Percentiles rank a stretch among this genome's conserved stretches.
These are phyloP conservation scores for Sphagnum contortum DNA, from an alignment of 225 moss, liverwort and hornwort genomes.

Conservation along the genomic window DNA sequence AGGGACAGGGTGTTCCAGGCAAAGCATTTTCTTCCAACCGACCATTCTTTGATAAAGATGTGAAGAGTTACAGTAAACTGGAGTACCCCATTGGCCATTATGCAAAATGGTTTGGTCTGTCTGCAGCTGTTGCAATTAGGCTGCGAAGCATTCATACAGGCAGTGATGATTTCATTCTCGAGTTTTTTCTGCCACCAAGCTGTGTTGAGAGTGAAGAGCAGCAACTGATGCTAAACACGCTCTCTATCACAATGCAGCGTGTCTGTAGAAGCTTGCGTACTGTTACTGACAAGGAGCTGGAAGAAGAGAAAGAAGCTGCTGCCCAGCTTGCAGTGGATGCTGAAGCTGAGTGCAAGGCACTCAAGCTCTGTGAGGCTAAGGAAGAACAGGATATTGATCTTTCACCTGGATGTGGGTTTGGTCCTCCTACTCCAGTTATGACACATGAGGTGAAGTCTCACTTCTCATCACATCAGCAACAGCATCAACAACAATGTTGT, in stretches of 20 bases:
- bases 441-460: too few species aligned
- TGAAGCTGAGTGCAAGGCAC: constrained; percentile 34
- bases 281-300: constrained; percentile 78
- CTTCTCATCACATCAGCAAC: too few species aligned
- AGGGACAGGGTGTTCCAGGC: constrained; percentile 86
- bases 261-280: constrained; percentile 91
- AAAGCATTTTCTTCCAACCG: constrained; percentile 84
- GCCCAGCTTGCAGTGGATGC: constrained; percentile 31
- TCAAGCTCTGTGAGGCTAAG: constrained; percentile 26
- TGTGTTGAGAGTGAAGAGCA: constrained; percentile 76
- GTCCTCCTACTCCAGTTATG: too few species aligned
- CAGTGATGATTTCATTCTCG: constrained; percentile 83
- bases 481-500: too few species aligned
- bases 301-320: constrained; percentile 40
- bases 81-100: constrained; percentile 97
- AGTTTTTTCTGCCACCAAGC: constrained; percentile 83
- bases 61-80: constrained; percentile 62
- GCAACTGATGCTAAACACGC: constrained; percentile 68
- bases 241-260: constrained; percentile 92
- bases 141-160: constrained; percentile 91
- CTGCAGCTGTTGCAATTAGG: constrained; percentile 88
- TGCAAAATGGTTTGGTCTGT: constrained; percentile 72
- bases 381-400: constrained; percentile 24
- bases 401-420: too few species aligned
- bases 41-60: constrained; percentile 85